Base-by-base conservation (phyloP, 2,329 filamentous ascomycete genomes). In the Chaetomium sp. region DNA sequence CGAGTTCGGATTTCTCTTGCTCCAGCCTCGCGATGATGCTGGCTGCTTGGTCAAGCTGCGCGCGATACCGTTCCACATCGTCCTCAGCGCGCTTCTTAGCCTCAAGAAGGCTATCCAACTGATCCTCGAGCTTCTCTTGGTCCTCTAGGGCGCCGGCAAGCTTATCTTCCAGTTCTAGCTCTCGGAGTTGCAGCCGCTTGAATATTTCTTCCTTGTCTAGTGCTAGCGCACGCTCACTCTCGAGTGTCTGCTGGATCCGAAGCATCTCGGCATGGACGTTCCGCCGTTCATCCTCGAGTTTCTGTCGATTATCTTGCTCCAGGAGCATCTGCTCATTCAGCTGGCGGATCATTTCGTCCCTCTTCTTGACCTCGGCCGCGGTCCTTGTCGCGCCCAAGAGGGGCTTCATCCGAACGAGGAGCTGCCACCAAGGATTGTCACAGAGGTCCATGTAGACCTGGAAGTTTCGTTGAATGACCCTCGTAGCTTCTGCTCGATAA, bases 131-230 rank as follows among this genome's bases (percentile, higher is more conserved):
- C 61, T 89, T 89, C 74, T 98, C 94, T 75, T 98, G 94, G 71
- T 99, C 96, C 25, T 96, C 91, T 65, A 98, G 87, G 33, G 94
- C 94, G 47, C 91, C 94, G 45, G 92, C 86, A 31, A 99, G 85
- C 79, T 98, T 97, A 73, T 99, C 96, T 60, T 90, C 91, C 4
- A 99, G 84, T 75, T 99, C 94, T 12, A 88, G 85, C 77, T 99
- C 95, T n/a, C 95, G 90, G 60, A 89, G 81, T 74, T 97, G 95
- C 25, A 99, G 82, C n/a, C 96, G 87, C 75, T 94, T 96, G 82
- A 98, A 99, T 66, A 99, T 99, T 73, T 99, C 95, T 75, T 99
- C 96, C 75, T 99, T 99, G 78, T 99, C 95, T 5, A 99, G 81
- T 0, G 95, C 95, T 50, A 99, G 83, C n/a, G 94, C 92, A 57